Evolutionary conservation across 139 green algal species (phyloP), one percentile per base, ranked within the genome.

Genomic region (Chlamydomonas asymmetrica): DNA sequence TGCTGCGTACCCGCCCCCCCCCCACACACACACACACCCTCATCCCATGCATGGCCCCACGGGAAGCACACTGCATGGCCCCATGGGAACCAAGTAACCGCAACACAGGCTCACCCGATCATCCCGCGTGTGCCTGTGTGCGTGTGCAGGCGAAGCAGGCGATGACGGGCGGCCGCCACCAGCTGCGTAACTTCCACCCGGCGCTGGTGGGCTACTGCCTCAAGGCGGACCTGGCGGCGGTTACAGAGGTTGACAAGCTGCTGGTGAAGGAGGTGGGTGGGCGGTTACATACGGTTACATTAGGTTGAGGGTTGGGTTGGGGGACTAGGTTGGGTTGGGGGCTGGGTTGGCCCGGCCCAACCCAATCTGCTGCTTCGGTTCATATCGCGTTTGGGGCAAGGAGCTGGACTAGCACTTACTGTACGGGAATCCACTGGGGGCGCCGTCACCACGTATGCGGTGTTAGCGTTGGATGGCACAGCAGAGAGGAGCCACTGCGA

Each of bases 111-210:
- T 10, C 9, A 9, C 56, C 38, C 25, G 6, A 13, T 38, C 31
- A 31, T 66, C 7, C 25, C 60, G 29, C 60, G 37, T 40, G 68
- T n/a, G 32, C 9, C 34, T 29, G 20, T 38, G 18, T 63, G 50
- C 32, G 49, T 52, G 49, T 52, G 29, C 77, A 83, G 71, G 73
- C 61, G 4, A 23, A 63, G 10, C 66, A 69, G 40, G 7, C 2
- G 22, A 43, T 25, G 27, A 66, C n/a, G 3, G 34, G 40, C 5
- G 66, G 73, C 22, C 62, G 43, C 8, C 45, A 80, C 50, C 64
- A 71, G 50, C 75, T 86, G 49, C 80, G 80, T 18, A 29, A 75
- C 23, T 80, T 75, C 57, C 75, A 82, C 66, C 80, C 80, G 25
- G 80, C 80, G 32, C 64, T 78, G 57, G 71, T 77, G 59, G 49